Base-by-base conservation (phyloP, 176 grass and related monocot species). In the Poa pratensis region DNA sequence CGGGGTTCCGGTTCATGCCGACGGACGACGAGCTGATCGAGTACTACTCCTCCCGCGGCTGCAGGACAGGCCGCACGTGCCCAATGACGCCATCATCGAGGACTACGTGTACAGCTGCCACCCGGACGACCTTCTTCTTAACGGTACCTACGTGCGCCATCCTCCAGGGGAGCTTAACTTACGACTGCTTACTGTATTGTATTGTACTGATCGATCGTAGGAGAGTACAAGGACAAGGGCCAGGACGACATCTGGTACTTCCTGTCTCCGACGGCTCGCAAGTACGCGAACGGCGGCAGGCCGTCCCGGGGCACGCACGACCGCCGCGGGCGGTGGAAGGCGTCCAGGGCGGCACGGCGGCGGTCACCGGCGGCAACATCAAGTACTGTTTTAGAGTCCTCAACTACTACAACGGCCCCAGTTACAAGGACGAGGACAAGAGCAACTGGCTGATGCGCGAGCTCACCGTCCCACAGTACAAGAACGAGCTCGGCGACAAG, bases 381-480 rank as follows among this genome's bases (percentile, higher is more conserved):
- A 4, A 6, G 55, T 86, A 37, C 80, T 67, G 7, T 5, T 9
- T 14, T 19, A 79, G 22, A 26, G 10, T 2, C 65, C 84, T 90
- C 48, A 49, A 19, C 80, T 87, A 87, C 84, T 24, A 58, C 67
- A 10, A 74, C 20, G 80, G 88, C 26, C 27, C 42, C 28, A n/a
- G 17, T 4, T 59, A 59, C 57, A 67, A 34, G 16, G 15, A 20
- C 1, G 88, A 83, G 66, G 70, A 17, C 35, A 82, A 79, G 84
- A 67, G 67, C 84, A 74, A 83, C 74, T 83, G 88, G 84, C 80
- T 90, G 2, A 90, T 90, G 84, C 67, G 22, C 1, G 88, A 90
- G 80, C 11, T 79, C 74, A 82, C 75, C 57, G 3, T 80, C 48
- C 80, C 80, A 2, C 9, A 49, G 24, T 57, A 78, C 37, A 48